Evolutionary conservation across 805 yeast genomes (phyloP), one percentile per base, ranked within the genome.

Genomic region (Metschnikowia sp.): DNA sequence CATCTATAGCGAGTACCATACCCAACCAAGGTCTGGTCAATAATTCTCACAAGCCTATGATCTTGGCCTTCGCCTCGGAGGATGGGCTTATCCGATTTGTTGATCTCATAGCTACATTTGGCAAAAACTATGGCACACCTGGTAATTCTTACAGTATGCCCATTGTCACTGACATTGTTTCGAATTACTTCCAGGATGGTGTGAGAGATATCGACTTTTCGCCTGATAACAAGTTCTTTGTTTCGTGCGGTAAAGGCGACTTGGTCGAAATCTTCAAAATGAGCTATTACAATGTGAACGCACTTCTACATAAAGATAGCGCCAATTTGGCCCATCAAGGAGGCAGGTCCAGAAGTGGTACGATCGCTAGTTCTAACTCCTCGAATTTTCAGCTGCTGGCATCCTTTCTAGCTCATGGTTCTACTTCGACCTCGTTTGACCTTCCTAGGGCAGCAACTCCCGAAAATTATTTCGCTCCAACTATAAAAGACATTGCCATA

Each of bases 111-210:
- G 60, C 63, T 19, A 66, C 76, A 6, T 55, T 55, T 42, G 60
- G 57, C 15, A 37, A 42, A 15, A 60, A 61, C 40, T 66, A 64
- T 46, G 74, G 70, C 5, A 52, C 58, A 40, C 45, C 54, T 6
- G 36, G 46, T 15, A 49, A 51, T 30, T 49, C 58, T n/a, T 51
- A 53, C 37, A 55, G 53, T 30, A 60, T 57, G 44, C 56, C 60
- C 13, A 49, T 71, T 8, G 55, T 70, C 10, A 61, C 79, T 1
- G 91, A 84, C 54, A 67, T 83, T 1, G 62, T 80, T 32, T 81
- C 87, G 4, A 76, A 84, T 32, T 83, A 82, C 57, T 86, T 82
- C 53, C 70, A 71, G 60, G 87, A 84, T 32, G 88, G 89, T 0
- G 65, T 84, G 10, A 63, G 77, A 30, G 75, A 79, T 53, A 60